Evolutionary conservation across 2,329 filamentous ascomycete species (phyloP), one percentile per base, ranked within the genome.

Genomic region (Torrubiellomyces zombiae): DNA sequence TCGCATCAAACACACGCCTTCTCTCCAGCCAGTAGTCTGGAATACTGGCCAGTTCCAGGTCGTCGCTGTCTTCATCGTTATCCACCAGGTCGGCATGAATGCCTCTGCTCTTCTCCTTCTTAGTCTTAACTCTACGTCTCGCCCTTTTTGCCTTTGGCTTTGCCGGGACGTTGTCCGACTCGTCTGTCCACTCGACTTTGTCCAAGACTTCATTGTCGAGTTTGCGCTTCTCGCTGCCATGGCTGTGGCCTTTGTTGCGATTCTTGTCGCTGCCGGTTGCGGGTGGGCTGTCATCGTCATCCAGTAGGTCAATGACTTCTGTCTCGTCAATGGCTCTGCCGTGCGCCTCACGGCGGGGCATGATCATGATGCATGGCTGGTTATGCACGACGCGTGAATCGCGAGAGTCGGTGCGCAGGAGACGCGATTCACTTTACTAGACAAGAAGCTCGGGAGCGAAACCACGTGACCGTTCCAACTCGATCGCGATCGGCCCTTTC

Each of bases 11-110:
- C 13, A 60, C 51, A n/a, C 48, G 55, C 14, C 76, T 65, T n/a
- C 86, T 67, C 13, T 64, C 51, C 33, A 65, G 60, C 15, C 93
- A 45, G 43, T 92, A 86, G 12, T 75, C 68, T 0, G 85, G 83
- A 3, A 89, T 58, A 22, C 66, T 60, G 13, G 66, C 58, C 4
- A 62, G 58, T 6, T 66, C 61, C 3, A 55, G 37, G 3, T 57
- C 50, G 23, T 57, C 53, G 3, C 52, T 50, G 23, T 58, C 53
- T 0, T 43, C 52, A 23, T 43, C 53, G 19, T 46, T 39, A 3
- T 45, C 34, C n/a, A n/a, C n/a, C n/a, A n/a, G n/a, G 6, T 49
- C 38, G 29, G 45, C 42, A 9, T 45, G 34, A 0, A 32, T 20
- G 3, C 16, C 22, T 15, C 36, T 35, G n/a, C n/a, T n/a, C 14